Evolutionary conservation across 140 eudicot species (phyloP), one percentile per base, ranked within the genome.

Genomic region (Senecio squalidus): DNA sequence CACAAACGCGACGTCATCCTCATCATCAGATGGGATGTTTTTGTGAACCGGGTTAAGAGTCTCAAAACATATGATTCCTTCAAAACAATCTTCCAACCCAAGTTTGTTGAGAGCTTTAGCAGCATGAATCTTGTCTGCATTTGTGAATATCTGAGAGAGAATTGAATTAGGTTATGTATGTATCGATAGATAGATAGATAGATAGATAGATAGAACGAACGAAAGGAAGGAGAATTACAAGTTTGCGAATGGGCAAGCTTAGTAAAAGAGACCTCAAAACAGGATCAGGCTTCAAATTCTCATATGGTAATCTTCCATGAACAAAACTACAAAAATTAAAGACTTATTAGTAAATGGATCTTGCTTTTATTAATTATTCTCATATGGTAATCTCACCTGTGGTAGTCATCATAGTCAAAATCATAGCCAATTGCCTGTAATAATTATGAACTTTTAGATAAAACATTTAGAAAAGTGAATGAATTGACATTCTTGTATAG

Each of bases 241-340:
- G 85, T 83, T 86, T 91, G 9, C 88, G 94, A 50, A 78, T 64
- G 10, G 96, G 98, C 71, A 86, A 53, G 83, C 95, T 80, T 39
- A 83, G 66, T 62, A 86, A 61, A 53, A 90, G 94, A 72, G 50
- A 71, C 64, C 88, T 80, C 47, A 91, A 45, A 61, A 86, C 84
- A 47, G 96, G 94, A 75, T 91, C 96, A 1, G 98, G 92, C 60
- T 86, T 91, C 28, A 91, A 62, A 53, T 86, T 86, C 47, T 86
- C 95, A 68, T 91, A 91, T 2, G 98, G 98, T 70, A 91, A 70
- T 71, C 96, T 79, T 53, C 98, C 98, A 68, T 91, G 96, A 59
- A 91, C 96, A 58, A 71, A 83, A 55, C 96, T 85, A 80, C 51
- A 72, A 63, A 72, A 38, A 10, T 1, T 7, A 38, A 38, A 8